Evolutionary conservation across 805 yeast species (phyloP), one percentile per base, ranked within the genome.

Genomic region (Candida rishiriensis): DNA sequence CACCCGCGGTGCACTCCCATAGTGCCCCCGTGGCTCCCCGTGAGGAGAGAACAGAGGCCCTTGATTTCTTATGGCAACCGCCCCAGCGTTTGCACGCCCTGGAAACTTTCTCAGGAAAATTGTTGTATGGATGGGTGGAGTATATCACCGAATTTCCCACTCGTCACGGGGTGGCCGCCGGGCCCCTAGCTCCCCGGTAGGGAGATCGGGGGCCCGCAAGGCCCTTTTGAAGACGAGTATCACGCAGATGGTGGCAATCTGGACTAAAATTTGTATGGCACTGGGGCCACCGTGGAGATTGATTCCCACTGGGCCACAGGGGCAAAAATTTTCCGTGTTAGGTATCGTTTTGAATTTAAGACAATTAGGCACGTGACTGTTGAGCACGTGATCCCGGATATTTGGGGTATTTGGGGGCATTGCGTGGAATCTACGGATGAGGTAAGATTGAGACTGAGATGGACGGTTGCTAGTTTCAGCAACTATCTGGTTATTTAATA

Each of bases 111-210:
- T 61, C 66, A 59, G 41, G 67, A 62, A 66, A 56, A 60, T 40
- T 45, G 49, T 41, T 44, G 15, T 11, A 9, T 21, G 15, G 34
- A 39, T 29, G 53, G 59, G 60, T 48, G 57, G 62, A 47, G 64
- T 43, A 53, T 47, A 54, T 63, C 69, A 65, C 69, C 69, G 69
- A 65, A 65, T 65, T 65, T 65, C 69, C 69, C 69, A 64, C 69
- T 64, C 68, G 66, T 65, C 31, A 40, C 28, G 26, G 26, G 7
- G 26, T 21, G 26, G 26, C 26, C 26, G 26, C 26, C 26, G 4
- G 26, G 26, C 26, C 26, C 7, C 26, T 7, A 33, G 44, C 46
- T 11, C 15, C 15, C 29, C 21, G 36, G 18, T 16, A 34, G 36
- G 16, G 32, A n/a, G n/a, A n/a, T n/a, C n/a, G n/a, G n/a, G n/a